Percentiles rank a stretch among this genome's conserved stretches.
These are phyloP conservation scores for Ganoderma multipileum DNA, from an alignment of 1,284 basidiomycete species.

Conservation along the genomic window DNA sequence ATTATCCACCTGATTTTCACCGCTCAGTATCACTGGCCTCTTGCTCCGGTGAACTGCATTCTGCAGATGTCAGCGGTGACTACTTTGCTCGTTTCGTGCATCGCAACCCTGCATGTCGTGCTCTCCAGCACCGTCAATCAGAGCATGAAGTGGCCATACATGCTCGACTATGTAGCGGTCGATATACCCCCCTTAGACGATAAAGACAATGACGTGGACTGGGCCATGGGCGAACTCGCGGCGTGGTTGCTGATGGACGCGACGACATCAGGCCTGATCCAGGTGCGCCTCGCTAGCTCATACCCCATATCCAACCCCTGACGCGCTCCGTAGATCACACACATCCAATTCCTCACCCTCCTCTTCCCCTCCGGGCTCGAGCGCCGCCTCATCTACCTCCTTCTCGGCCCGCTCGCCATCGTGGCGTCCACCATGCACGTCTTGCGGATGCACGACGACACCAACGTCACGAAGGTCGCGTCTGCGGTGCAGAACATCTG, in stretches of 20 bases:
- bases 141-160: conserved; percentile 89
- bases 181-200: conserved; percentile 71
- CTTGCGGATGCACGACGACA: conserved; percentile 66
- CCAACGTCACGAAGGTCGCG: conserved; percentile 64
- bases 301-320: not conserved
- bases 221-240: conserved; percentile 74
- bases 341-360: conserved; percentile 97
- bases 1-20: conserved; percentile 95
- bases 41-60: conserved; percentile 90
- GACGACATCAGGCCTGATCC: conserved; percentile 83
- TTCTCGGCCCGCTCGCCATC: conserved; percentile 91
- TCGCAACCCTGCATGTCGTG: conserved; percentile 82
- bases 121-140: conserved; percentile 65
- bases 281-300: conserved; percentile 56
- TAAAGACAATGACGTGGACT: conserved; percentile 46
- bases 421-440: conserved; percentile 88
- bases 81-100: conserved; percentile 79
- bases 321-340: conserved; percentile 74
- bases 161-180: conserved; percentile 91
- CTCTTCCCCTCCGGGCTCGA: conserved; percentile 96
- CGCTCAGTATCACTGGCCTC: conserved; percentile 94
- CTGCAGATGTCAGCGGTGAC: conserved; percentile 87
- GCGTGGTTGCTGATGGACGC: conserved; percentile 92
- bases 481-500: conserved; percentile 92
- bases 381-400: conserved; percentile 84